These are phyloP conservation scores for Alloascoidea hylecoeti DNA, from an alignment of 805 yeast species.

Conservation along the genomic window DNA sequence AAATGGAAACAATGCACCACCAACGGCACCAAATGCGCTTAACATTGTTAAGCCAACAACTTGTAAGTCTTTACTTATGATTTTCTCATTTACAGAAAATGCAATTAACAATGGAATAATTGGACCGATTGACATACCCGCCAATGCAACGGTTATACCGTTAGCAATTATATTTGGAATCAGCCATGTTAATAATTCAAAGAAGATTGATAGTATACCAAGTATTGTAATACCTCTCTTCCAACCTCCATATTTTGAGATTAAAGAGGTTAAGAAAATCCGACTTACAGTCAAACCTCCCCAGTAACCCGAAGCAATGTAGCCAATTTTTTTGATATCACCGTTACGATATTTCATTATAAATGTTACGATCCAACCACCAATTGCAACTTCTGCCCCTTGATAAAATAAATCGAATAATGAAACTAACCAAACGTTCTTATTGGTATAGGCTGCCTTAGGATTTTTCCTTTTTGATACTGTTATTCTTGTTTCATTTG, in stretches of 20 bases:
- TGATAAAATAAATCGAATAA: conserved; percentile 44
- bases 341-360: conserved; percentile 40
- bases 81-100: conserved; percentile 29
- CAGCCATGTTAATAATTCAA: conserved; percentile 32
- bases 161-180: conserved; percentile 28
- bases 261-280: conserved; percentile 23
- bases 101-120: conserved; percentile 46
- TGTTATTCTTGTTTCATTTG: too few relatives aligned
- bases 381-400: conserved; percentile 58
- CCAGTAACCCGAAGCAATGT: conserved; percentile 61
- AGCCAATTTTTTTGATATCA: conserved; percentile 32
- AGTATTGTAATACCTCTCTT: conserved; percentile 27
- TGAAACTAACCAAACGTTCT: conserved; percentile 33
- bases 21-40: conserved; percentile 42
- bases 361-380: conserved; percentile 60
- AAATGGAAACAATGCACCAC: conserved; percentile 44
- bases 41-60: conserved; percentile 33
- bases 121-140: conserved; percentile 57
- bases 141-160: conserved; percentile 28
- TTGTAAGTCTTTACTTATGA: conserved; percentile 36
- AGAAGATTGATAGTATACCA: conserved; percentile 19
- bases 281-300: conserved; percentile 57
- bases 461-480: too few relatives aligned
- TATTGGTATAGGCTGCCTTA: not conserved
- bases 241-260: conserved; percentile 9